A percentile compares a stretch with the other conserved stretches of the same genome.
These are phyloP conservation scores for Hypoxylon sp. DNA, from an alignment of 2,329 filamentous ascomycete species.

Conservation along the genomic window DNA sequence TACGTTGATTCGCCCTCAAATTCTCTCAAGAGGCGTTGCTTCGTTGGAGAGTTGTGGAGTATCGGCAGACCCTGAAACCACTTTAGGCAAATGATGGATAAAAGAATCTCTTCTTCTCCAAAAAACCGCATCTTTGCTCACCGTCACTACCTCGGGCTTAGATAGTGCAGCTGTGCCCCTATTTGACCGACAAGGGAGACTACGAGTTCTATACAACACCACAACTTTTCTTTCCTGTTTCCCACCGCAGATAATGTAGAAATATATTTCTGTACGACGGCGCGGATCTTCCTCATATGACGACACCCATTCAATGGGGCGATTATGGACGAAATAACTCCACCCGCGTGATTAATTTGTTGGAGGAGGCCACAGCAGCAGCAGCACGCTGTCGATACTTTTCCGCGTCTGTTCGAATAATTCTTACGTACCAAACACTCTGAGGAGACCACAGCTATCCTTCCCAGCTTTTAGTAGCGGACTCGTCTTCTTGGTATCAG, in stretches of 20 bases:
- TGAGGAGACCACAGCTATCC: background rate
- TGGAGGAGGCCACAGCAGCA: constrained; percentile 1
- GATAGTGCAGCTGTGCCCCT: background rate
- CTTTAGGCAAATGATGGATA: constrained; percentile 36
- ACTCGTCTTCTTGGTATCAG: background rate
- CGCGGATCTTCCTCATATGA: background rate
- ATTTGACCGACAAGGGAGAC: background rate
- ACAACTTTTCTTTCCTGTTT: background rate
- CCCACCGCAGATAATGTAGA: background rate
- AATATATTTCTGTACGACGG: background rate
- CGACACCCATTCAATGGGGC: background rate
- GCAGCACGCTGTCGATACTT: background rate
- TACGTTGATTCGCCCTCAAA: constrained; percentile 35
- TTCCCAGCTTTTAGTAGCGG: too few species aligned
- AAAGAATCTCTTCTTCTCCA: background rate
- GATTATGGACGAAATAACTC: constrained; percentile 1
- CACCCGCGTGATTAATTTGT: constrained; percentile 3
- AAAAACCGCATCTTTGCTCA: background rate
- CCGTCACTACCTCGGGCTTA: background rate
- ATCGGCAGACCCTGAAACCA: constrained; percentile 37
- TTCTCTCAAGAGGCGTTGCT: constrained; percentile 35
- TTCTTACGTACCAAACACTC: too few species aligned
- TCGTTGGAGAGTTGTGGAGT: constrained; percentile 25
- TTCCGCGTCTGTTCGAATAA: background rate
- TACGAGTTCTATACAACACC: background rate